phyloP scores from a whole-genome alignment of 1,284 basidiomycete species.

The Leccinum pachyderme region DNA sequence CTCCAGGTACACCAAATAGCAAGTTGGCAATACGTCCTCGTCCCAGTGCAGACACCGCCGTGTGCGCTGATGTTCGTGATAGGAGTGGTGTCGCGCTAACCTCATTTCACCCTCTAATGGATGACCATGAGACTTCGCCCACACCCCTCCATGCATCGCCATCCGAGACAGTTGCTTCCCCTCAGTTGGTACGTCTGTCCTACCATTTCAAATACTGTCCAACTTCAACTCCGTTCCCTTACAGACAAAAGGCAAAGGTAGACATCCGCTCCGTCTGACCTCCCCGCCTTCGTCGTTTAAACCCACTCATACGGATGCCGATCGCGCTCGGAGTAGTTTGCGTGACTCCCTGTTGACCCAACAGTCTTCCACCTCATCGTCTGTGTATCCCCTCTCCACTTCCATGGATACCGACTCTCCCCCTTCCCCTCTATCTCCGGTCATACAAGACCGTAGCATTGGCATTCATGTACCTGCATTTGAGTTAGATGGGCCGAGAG shows the following conservation, averaged over 20 bases:
- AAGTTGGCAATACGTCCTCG: conserved; percentile 11
- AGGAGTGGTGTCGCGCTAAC: conserved; percentile 28
- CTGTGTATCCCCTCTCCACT: conserved; percentile 70
- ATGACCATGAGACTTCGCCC: conserved; percentile 15
- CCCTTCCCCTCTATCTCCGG: conserved; percentile 53
- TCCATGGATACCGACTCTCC: conserved; percentile 56
- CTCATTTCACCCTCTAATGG: conserved; percentile 25
- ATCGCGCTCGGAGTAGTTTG: conserved; percentile 32
- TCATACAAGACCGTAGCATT: conserved; percentile 43
- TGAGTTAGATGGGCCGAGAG: conserved; percentile 43
- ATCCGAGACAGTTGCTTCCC: conserved; percentile 12
- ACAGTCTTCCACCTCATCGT: conserved; percentile 62
- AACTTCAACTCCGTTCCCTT: conserved; percentile 12
- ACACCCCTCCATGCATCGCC: conserved; percentile 4
- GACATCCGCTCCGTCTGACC: conserved; percentile 28
- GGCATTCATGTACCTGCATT: conserved; percentile 46
- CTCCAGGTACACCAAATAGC: conserved; percentile 11
- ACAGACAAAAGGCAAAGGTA: conserved; percentile 31
- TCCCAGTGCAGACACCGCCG: conserved; percentile 9
- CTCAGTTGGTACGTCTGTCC: conserved; percentile 22
- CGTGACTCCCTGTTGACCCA: conserved; percentile 53
- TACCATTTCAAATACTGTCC: conserved; percentile 11
- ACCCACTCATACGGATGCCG: conserved; percentile 24
- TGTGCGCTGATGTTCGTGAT: conserved; percentile 18
- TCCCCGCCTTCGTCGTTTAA: conserved; percentile 35